These are phyloP conservation scores for Cladosporium sp. DNA, from an alignment of 2,329 filamentous ascomycete genomes.

Conservation along the genomic window DNA sequence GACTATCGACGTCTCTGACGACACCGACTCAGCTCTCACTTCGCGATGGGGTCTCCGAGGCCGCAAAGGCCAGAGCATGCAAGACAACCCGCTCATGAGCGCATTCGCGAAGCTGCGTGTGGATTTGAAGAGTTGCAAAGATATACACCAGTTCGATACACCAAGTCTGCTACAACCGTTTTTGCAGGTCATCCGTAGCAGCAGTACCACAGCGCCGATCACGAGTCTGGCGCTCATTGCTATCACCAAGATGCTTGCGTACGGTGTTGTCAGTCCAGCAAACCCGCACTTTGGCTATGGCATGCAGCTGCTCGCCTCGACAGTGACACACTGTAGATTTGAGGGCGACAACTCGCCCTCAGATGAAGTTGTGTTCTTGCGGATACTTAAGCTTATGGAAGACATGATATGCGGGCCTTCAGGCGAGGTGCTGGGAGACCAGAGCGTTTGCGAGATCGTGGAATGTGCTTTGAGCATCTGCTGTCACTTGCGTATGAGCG, in stretches of 20 bases:
- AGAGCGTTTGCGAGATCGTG: conserved; percentile 99
- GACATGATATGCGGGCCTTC: conserved; percentile 93
- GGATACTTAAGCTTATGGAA: conserved; percentile 97
- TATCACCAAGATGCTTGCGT: conserved; percentile 93
- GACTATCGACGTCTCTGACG: conserved; percentile 31
- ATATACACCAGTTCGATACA: conserved; percentile 85
- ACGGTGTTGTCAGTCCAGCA: conserved; percentile 78
- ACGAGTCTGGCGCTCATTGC: conserved; percentile 91
- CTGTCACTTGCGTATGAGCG: conserved; percentile 86
- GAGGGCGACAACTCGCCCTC: conserved; percentile 93
- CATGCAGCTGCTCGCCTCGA: conserved; percentile 91
- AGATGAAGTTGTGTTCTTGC: conserved; percentile 89
- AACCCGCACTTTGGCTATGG: conserved; percentile 86
- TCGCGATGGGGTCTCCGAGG: conserved; percentile 91
- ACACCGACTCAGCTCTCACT: conserved; percentile 49
- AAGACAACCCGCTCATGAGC: conserved; percentile 94
- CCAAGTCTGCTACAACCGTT: conserved; percentile 88
- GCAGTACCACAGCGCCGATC: conserved; percentile 91
- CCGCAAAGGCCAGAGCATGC: conserved; percentile 94
- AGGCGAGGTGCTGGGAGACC: conserved; percentile 89
- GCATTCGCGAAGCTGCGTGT: conserved; percentile 86
- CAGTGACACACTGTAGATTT: conserved; percentile 95
- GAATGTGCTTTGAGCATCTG: conserved; percentile 95
- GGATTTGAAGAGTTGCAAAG: conserved; percentile 80
- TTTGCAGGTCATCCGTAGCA: conserved; percentile 92